Conservation (phyloP, 352 stramenopile genomes). For the Globisporangium emineosum region DNA sequence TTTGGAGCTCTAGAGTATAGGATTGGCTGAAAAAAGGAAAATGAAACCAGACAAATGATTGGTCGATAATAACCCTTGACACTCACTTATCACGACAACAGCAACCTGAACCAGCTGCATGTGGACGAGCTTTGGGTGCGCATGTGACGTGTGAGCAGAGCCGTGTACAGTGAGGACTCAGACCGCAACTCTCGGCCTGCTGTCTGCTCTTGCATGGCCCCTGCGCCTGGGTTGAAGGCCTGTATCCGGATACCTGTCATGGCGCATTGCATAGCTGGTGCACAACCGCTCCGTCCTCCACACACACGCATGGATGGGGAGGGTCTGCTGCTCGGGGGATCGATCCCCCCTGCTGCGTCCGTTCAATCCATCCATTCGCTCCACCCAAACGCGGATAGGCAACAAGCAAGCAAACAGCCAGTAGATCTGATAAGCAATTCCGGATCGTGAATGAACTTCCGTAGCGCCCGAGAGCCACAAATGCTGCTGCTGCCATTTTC, state of each 20-base stretch:
- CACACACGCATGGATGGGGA: no score
- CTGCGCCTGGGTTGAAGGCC: neutral
- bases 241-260: neutral
- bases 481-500: neutral
- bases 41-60: no score
- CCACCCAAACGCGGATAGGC: neutral
- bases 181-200: neutral
- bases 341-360: neutral
- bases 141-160: neutral
- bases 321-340: no score
- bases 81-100: neutral
- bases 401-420: neutral
- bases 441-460: neutral
- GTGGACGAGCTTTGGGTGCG: neutral
- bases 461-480: neutral
- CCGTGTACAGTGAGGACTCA: neutral
- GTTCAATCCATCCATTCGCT: neutral
- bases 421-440: neutral
- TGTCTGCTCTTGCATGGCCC: neutral
- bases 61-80: neutral
- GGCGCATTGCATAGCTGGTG: neutral
- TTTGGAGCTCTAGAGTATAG: fast-evolving
- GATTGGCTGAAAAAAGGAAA: neutral
- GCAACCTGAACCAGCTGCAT: neutral
- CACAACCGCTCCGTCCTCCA: neutral